phyloP scores from a whole-genome alignment of 108 stramenopile genomes.

The Chaetoceros tenuissimus region DNA sequence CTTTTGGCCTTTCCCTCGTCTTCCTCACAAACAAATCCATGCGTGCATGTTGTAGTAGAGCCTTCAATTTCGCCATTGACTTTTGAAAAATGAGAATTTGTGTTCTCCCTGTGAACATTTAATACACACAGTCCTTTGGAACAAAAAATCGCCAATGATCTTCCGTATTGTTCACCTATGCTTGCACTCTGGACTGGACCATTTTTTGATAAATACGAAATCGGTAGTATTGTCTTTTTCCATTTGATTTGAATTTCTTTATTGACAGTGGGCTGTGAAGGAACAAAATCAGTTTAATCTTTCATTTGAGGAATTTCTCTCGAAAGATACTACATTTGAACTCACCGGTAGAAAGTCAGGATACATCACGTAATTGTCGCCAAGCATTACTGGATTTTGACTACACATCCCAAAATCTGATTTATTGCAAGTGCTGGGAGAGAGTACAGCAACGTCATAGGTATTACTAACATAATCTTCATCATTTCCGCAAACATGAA shows the following conservation, averaged over 20 bases:
- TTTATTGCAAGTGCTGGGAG: not conserved
- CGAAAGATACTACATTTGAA: too few species aligned
- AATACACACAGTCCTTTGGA: slow-evolving; percentile 2
- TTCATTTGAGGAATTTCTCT: too few species aligned
- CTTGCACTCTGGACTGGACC: not conserved
- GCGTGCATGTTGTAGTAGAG: not conserved
- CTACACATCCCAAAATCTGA: not conserved
- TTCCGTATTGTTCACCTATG: not conserved
- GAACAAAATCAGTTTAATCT: too few species aligned
- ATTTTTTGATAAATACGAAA: not conserved
- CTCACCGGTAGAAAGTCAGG: too few species aligned
- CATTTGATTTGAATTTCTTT: not conserved
- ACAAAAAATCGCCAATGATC: not conserved
- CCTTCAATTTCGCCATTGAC: not conserved
- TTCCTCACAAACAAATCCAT: not conserved
- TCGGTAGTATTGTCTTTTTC: not conserved
- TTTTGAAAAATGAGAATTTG: not conserved
- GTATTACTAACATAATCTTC: not conserved
- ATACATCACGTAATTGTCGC: too few species aligned
- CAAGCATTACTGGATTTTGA: too few species aligned
- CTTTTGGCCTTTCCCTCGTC: not conserved
- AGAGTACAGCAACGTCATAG: not conserved
- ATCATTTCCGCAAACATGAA: not conserved
- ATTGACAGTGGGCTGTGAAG: not conserved
- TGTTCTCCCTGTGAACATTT: not conserved